phyloP scores from a whole-genome alignment of 2,329 filamentous ascomycete species.

The Fusarium sp. region DNA sequence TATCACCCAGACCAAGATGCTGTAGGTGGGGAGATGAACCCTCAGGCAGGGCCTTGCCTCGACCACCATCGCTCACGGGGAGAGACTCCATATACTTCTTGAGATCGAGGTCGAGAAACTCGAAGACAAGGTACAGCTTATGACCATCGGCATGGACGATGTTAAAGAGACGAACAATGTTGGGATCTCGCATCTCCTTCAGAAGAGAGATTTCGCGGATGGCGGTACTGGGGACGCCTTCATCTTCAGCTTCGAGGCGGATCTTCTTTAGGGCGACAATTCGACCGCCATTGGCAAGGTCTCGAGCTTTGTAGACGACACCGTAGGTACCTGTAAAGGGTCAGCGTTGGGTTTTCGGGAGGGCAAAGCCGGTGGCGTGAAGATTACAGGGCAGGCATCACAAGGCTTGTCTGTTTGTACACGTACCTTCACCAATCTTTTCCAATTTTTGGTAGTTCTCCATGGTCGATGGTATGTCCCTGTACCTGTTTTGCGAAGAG shows the following conservation, averaged over 20 bases:
- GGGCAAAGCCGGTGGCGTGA: background rate
- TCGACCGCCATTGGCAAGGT: slow-evolving; percentile 81
- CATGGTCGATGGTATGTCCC: slow-evolving; percentile 60
- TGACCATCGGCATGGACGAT: slow-evolving; percentile 95
- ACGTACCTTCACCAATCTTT: slow-evolving; percentile 92
- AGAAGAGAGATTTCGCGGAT: slow-evolving; percentile 94
- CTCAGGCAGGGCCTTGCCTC: slow-evolving; percentile 85
- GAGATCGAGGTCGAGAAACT: slow-evolving; percentile 89
- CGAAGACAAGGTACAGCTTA: slow-evolving; percentile 93
- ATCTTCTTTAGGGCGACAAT: slow-evolving; percentile 97
- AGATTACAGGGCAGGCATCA: background rate
- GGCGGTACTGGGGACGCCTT: slow-evolving; percentile 90
- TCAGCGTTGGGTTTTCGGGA: background rate
- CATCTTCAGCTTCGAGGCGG: slow-evolving; percentile 92
- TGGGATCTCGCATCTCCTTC: slow-evolving; percentile 93
- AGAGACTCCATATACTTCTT: slow-evolving; percentile 98
- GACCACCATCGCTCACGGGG: slow-evolving; percentile 83
- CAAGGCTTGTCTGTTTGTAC: background rate
- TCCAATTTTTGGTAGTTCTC: slow-evolving; percentile 97
- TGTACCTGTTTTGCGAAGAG: slow-evolving; percentile 10
- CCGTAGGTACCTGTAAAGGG: slow-evolving; percentile 80
- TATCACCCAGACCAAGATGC: slow-evolving; percentile 76
- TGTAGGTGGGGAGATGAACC: slow-evolving; percentile 72
- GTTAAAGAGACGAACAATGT: slow-evolving; percentile 88
- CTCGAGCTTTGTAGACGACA: slow-evolving; percentile 93